A percentile compares a stretch with the other conserved stretches of the same genome.
These are phyloP conservation scores for Aureobasidium sp. DNA, from an alignment of 2,329 filamentous ascomycete species.

Conservation along the genomic window DNA sequence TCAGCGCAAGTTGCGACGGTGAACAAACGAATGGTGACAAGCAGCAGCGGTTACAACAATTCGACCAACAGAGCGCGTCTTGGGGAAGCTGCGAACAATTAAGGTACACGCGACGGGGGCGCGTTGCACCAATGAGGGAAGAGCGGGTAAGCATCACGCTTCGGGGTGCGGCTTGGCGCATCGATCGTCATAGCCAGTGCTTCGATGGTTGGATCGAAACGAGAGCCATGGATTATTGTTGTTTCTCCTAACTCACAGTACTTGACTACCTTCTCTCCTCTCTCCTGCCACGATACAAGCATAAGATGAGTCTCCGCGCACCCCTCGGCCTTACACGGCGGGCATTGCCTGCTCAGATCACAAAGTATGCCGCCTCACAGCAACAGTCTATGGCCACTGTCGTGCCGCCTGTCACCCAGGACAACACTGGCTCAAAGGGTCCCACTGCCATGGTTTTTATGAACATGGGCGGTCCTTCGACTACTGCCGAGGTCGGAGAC, in stretches of 20 bases:
- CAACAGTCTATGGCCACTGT: conserved; percentile 45
- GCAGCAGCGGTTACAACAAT: neutral
- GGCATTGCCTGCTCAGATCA: conserved; percentile 12
- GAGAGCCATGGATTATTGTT: neutral
- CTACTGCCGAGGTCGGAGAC: conserved; percentile 75
- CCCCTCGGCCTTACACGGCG: conserved; percentile 16
- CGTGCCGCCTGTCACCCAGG: conserved; percentile 72
- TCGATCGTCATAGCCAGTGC: conserved; percentile 10
- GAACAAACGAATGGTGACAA: neutral
- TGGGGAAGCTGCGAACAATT: neutral
- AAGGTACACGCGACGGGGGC: neutral
- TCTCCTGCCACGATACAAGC: neutral
- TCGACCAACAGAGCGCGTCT: neutral
- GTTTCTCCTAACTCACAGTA: no score
- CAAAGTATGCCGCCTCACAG: conserved; percentile 15
- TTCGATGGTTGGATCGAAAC: neutral
- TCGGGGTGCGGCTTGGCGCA: neutral
- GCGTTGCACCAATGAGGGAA: neutral
- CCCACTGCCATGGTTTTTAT: conserved; percentile 98
- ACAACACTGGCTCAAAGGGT: conserved; percentile 62
- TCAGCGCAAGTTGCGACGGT: neutral
- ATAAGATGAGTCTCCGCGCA: conserved; percentile 16
- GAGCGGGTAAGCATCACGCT: neutral
- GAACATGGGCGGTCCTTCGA: conserved; percentile 96
- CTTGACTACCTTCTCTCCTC: neutral